Percentiles rank a stretch among this genome's conserved stretches.
phyloP scores from a whole-genome alignment of 257 asterid species.

The Apocynum venetum region DNA sequence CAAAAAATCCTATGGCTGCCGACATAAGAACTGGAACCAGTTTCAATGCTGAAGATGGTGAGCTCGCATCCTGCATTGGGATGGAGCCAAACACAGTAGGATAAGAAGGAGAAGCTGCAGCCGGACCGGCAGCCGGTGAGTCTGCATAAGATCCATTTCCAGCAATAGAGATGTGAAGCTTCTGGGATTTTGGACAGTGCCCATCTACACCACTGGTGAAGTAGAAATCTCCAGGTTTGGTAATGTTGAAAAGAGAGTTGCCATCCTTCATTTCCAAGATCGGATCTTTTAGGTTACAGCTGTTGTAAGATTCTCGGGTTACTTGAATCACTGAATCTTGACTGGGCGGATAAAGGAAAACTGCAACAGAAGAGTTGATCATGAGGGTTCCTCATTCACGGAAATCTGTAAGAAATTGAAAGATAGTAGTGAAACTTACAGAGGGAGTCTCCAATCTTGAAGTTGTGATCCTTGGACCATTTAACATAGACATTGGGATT shows the following conservation, averaged over 20 bases:
- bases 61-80: slow-evolving; percentile 43
- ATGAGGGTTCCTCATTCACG: background rate
- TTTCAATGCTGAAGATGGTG: slow-evolving; percentile 27
- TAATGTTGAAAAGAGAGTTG: slow-evolving; percentile 70
- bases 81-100: slow-evolving; percentile 48
- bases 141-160: slow-evolving; percentile 59
- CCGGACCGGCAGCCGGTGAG: slow-evolving; percentile 45
- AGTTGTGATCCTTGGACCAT: slow-evolving; percentile 59
- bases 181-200: slow-evolving; percentile 59
- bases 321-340: slow-evolving; percentile 86
- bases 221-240: slow-evolving; percentile 51
- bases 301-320: slow-evolving; percentile 43
- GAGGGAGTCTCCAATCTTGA: slow-evolving; percentile 72
- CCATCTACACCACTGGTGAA: slow-evolving; percentile 78
- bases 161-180: slow-evolving; percentile 51
- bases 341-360: slow-evolving; percentile 95
- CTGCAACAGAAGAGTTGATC: slow-evolving; percentile 34
- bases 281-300: slow-evolving; percentile 77
- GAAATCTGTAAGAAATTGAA: slow-evolving; percentile 1
- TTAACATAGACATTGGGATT: slow-evolving; percentile 51
- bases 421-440: slow-evolving; percentile 47
- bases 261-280: slow-evolving; percentile 71
- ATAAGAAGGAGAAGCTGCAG: slow-evolving; percentile 58
- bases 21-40: slow-evolving; percentile 26
- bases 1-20: slow-evolving; percentile 16